phyloP scores from a whole-genome alignment of 106 monocot species.

The Acorus gramineus region DNA sequence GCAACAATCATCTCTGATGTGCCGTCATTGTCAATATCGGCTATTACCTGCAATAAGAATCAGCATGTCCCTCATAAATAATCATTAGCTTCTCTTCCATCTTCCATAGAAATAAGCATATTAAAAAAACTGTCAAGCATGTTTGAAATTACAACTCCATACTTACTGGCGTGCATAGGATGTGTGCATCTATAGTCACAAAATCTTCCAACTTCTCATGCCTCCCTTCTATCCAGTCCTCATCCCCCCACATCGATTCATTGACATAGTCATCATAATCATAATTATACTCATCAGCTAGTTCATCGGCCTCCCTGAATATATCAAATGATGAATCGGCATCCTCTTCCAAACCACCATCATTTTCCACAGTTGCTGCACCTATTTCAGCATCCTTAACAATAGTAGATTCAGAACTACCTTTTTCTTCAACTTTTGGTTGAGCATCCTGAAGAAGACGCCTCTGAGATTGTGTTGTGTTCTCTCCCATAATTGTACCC shows the following conservation, averaged over 20 bases:
- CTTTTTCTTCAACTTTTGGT: conserved; percentile 16
- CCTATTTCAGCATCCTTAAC: conserved; percentile 10
- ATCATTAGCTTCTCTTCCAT: too few species aligned
- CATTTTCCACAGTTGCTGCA: conserved; percentile 55
- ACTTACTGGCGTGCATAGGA: conserved; percentile 93
- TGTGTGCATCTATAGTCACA: conserved; percentile 88
- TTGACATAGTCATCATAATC: conserved; percentile 99
- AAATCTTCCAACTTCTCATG: conserved; percentile 86
- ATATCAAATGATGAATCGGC: conserved; percentile 92
- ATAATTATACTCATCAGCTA: conserved; percentile 87
- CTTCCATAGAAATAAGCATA: neutral
- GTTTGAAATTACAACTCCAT: neutral
- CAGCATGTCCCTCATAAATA: neutral
- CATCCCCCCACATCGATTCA: conserved; percentile 93
- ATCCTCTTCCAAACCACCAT: conserved; percentile 47
- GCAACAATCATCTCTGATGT: conserved; percentile 92
- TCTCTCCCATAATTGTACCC: conserved; percentile 21
- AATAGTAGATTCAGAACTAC: conserved; percentile 18
- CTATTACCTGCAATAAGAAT: conserved; percentile 63
- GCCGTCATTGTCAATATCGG: conserved; percentile 96
- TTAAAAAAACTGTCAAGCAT: neutral
- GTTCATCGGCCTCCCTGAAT: conserved; percentile 59
- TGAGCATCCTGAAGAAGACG: conserved; percentile 63
- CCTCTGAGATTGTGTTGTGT: conserved; percentile 47
- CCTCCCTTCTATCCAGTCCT: conserved; percentile 64